Evolutionary conservation across 2,329 filamentous ascomycete species (phyloP).

Genomic region (Fusarium oxysporum): DNA sequence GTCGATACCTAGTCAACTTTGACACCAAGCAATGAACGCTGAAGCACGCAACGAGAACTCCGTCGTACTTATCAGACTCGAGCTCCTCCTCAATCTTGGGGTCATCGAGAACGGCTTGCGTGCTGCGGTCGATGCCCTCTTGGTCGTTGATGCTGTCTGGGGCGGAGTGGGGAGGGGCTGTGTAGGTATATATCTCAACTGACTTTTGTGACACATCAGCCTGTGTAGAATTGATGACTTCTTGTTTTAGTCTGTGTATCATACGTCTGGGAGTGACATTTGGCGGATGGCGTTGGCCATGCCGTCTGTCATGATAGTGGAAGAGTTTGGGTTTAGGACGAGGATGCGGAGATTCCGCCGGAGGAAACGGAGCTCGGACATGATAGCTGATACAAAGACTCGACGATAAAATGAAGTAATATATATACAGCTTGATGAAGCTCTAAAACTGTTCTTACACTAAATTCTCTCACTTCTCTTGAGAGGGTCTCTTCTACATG

Average conservation of each 20-base stretch:
- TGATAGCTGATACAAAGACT: slow-evolving; percentile 1
- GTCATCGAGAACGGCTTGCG: slow-evolving; percentile 69
- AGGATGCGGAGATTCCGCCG: slow-evolving; percentile 61
- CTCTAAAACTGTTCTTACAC: neutral
- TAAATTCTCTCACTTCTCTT: neutral
- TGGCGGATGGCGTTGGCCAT: slow-evolving; percentile 64
- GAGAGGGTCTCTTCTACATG: slow-evolving; percentile 19
- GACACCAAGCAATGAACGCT: slow-evolving; percentile 83
- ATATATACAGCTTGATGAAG: neutral
- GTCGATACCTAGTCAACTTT: slow-evolving; percentile 58
- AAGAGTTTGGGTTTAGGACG: slow-evolving; percentile 85
- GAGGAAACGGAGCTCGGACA: slow-evolving; percentile 38
- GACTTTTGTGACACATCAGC: slow-evolving; percentile 50
- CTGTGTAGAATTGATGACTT: slow-evolving; percentile 5
- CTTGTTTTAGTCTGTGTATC: neutral
- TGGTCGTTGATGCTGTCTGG: slow-evolving; percentile 84
- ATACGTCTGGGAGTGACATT: slow-evolving; percentile 49
- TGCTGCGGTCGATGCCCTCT: slow-evolving; percentile 73
- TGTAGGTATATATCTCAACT: slow-evolving; percentile 71
- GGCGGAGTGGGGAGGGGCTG: slow-evolving; percentile 66
- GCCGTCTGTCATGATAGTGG: slow-evolving; percentile 75
- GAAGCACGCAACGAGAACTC: slow-evolving; percentile 89
- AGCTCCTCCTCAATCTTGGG: slow-evolving; percentile 54
- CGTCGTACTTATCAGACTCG: slow-evolving; percentile 68
- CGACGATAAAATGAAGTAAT: too few species aligned